Percentiles rank a stretch among this genome's conserved stretches.
Conservation (phyloP, 345 rosid genomes). For the Heritiera fomes region DNA sequence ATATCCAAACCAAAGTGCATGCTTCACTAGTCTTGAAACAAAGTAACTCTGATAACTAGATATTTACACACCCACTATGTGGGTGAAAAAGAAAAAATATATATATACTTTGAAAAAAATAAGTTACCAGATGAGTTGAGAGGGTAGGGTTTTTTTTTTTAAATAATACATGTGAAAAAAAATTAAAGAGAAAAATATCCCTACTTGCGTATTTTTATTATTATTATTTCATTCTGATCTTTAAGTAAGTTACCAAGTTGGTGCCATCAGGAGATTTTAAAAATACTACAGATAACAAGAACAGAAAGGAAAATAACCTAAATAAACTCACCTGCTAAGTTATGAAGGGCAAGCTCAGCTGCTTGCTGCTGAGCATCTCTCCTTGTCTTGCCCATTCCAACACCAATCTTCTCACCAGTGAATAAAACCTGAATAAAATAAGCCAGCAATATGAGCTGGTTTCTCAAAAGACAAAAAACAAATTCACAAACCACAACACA, state of each 20-base stretch:
- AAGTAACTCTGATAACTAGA: neutral
- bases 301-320: conserved; percentile 1
- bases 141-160: too few relatives aligned
- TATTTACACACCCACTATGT: too few relatives aligned
- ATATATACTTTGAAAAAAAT: too few relatives aligned
- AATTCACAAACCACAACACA: neutral
- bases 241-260: neutral
- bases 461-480: neutral
- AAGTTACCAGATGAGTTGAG: too few relatives aligned
- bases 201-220: neutral
- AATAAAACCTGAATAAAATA: conserved; percentile 62
- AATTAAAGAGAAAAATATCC: too few relatives aligned
- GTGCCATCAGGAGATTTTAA: neutral
- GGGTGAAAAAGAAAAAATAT: too few relatives aligned
- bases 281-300: neutral
- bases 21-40: neutral
- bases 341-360: conserved; percentile 86
- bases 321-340: conserved; percentile 70
- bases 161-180: too few relatives aligned
- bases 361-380: conserved; percentile 98
- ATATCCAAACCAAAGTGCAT: neutral
- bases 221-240: neutral
- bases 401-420: conserved; percentile 53
- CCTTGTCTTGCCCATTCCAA: conserved; percentile 97
- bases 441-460: conserved; percentile 14